These are phyloP conservation scores for Stephanodiscus triporus DNA, from an alignment of 108 stramenopile genomes.

Conservation along the genomic window DNA sequence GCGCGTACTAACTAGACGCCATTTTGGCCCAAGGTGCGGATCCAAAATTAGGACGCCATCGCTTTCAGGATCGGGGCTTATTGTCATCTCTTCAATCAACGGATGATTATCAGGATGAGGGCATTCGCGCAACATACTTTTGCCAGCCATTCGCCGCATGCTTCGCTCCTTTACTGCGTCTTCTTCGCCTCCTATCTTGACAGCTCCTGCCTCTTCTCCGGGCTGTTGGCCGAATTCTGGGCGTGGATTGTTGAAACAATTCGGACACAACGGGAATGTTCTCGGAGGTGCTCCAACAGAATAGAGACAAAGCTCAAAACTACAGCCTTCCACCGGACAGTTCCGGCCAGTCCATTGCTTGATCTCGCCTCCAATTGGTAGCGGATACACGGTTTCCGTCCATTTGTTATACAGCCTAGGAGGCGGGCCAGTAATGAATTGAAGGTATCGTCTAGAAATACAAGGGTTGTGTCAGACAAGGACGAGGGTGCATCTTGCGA, in stretches of 20 bases:
- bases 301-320: constrained; percentile 87
- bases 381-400: constrained; percentile 83
- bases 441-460: constrained; percentile 55
- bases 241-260: constrained; percentile 80
- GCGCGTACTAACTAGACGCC: constrained; percentile 68
- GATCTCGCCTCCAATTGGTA: constrained; percentile 80
- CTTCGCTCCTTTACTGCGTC: constrained; percentile 75
- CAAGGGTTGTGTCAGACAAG: no score
- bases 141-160: constrained; percentile 69
- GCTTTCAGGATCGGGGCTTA: constrained; percentile 84
- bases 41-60: constrained; percentile 87
- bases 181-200: constrained; percentile 50
- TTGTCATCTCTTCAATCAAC: constrained; percentile 79
- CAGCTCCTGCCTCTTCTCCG: constrained; percentile 32
- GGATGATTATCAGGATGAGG: constrained; percentile 87
- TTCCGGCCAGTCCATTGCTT: constrained; percentile 82
- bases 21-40: constrained; percentile 82
- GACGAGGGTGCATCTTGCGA: no score
- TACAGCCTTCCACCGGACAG: constrained; percentile 62
- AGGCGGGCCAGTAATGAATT: constrained; percentile 57
- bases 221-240: constrained; percentile 70
- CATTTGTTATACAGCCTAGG: constrained; percentile 75
- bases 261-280: constrained; percentile 87
- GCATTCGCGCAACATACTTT: constrained; percentile 72
- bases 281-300: constrained; percentile 79